Percentiles rank a stretch among this genome's conserved stretches.
phyloP scores from a whole-genome alignment of 495 filamentous ascomycete genomes.

The Tuber aestivum region DNA sequence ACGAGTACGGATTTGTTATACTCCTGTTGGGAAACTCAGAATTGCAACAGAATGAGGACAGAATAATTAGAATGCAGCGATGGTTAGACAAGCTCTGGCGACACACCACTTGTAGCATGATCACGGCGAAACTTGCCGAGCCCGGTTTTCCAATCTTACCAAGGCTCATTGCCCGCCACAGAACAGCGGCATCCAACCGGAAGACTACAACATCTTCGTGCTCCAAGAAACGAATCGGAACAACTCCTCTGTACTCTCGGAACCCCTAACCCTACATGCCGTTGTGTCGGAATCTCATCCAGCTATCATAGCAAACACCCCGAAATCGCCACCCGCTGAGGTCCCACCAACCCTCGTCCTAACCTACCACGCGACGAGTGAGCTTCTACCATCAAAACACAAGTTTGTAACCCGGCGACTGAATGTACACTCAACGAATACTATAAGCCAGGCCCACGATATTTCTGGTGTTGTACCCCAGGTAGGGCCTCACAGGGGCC shows the following conservation, averaged over 20 bases:
- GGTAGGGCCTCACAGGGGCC: no score
- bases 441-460: no score
- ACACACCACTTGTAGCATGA: background rate
- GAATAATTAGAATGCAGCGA: conserved; percentile 71
- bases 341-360: conserved; percentile 19
- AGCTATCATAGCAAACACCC: conserved; percentile 67
- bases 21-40: conserved; percentile 76
- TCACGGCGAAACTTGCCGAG: background rate
- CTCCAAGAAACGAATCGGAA: background rate
- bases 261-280: conserved; percentile 57
- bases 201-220: background rate
- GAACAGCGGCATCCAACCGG: background rate
- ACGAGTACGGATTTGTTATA: conserved; percentile 78
- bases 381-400: conserved; percentile 48
- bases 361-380: conserved; percentile 36
- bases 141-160: background rate
- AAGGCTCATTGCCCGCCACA: background rate
- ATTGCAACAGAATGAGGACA: conserved; percentile 80
- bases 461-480: no score
- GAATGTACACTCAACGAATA: no score
- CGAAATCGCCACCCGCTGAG: conserved; percentile 45
- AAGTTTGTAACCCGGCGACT: no score
- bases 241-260: background rate
- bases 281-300: conserved; percentile 71
- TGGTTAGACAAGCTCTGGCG: conserved; percentile 58